Conservation (phyloP, 2,329 filamentous ascomycete genomes). For the Fusarium hostae region DNA sequence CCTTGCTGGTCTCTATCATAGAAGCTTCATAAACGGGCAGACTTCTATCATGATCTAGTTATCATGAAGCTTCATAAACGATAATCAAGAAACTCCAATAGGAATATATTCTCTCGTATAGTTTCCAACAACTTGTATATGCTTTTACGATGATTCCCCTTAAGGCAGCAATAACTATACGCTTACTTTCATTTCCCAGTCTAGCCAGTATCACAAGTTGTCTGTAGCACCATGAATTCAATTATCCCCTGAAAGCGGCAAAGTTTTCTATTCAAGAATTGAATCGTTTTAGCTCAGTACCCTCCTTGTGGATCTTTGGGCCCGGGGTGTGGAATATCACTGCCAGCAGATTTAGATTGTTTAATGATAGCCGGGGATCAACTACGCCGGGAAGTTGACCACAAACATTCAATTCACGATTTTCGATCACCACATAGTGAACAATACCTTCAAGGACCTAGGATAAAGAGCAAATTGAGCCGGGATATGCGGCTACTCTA, state of each 20-base stretch:
- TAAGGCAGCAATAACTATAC: not conserved
- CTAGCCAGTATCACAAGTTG: not conserved
- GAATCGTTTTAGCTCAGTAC: slow-evolving; percentile 38
- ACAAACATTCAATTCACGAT: slow-evolving; percentile 19
- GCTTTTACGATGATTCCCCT: not conserved
- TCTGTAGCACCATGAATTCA: not conserved
- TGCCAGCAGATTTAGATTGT: slow-evolving; percentile 20
- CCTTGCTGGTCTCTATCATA: not conserved
- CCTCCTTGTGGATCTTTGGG: slow-evolving; percentile 38
- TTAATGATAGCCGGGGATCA: not conserved
- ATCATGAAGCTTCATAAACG: not conserved
- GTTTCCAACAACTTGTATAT: not conserved
- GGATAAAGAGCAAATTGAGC: not conserved
- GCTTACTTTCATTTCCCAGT: not conserved
- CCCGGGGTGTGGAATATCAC: slow-evolving; percentile 30
- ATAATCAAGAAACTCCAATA: not conserved
- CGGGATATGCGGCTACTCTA: slow-evolving; percentile 1
- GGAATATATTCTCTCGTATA: not conserved
- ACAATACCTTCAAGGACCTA: slow-evolving; percentile 1
- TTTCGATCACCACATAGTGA: slow-evolving; percentile 16
- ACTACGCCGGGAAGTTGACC: slow-evolving; percentile 22
- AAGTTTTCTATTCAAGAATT: not conserved
- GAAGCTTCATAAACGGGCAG: not conserved
- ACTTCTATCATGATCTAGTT: not conserved
- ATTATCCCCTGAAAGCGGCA: not conserved